These are phyloP conservation scores for Silene coronaria DNA, from an alignment of 179 eudicot genomes.

Conservation along the genomic window DNA sequence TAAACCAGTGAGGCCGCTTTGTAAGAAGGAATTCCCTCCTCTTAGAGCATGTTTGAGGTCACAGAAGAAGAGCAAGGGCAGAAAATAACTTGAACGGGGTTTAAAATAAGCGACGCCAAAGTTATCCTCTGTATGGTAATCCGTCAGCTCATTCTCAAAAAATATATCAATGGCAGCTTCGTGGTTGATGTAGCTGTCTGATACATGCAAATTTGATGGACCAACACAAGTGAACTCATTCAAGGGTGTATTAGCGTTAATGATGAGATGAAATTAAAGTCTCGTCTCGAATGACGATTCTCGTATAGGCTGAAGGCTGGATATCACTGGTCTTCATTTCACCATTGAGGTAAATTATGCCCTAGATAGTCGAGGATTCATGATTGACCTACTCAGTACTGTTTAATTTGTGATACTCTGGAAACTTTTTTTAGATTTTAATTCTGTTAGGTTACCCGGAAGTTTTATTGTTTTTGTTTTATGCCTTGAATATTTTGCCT, in stretches of 20 bases:
- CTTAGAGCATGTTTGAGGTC: slow-evolving; percentile 21
- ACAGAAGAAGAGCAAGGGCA: slow-evolving; percentile 10
- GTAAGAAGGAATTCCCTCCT: slow-evolving; percentile 37
- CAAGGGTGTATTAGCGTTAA: background rate
- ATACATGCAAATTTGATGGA: background rate
- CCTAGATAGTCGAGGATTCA: slow-evolving; percentile 2
- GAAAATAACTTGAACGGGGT: background rate
- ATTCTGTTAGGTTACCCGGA: background rate
- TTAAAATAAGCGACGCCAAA: background rate
- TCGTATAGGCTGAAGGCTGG: slow-evolving; percentile 7
- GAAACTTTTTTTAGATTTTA: background rate
- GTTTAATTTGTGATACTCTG: background rate
- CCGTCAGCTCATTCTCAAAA: background rate
- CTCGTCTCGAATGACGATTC: background rate
- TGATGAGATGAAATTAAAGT: background rate
- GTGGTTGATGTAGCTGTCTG: background rate
- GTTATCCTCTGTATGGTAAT: background rate
- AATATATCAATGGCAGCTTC: background rate
- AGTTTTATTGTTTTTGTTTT: too few species aligned
- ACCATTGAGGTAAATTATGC: slow-evolving; percentile 10
- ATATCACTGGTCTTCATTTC: slow-evolving; percentile 16
- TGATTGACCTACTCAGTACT: background rate
- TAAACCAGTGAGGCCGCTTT: slow-evolving; percentile 18
- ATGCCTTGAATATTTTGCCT: too few species aligned
- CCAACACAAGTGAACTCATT: background rate